phyloP scores from a whole-genome alignment of 1,284 basidiomycete genomes.

The Farysia itapuensis region DNA sequence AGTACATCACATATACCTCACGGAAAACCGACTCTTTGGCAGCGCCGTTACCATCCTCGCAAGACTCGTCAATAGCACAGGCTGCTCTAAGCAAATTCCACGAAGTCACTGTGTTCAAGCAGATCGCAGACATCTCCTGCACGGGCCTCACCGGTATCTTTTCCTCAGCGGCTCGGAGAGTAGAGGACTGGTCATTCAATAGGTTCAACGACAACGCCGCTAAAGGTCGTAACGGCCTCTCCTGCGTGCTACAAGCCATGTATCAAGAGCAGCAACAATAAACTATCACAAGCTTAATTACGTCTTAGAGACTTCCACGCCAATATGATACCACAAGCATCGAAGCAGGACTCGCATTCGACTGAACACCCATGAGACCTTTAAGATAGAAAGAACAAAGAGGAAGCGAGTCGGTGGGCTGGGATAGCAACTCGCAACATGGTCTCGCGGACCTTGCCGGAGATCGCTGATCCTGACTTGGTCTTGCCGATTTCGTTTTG shows the following conservation, averaged over 20 bases:
- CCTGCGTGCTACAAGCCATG: constrained; percentile 30
- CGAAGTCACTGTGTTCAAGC: constrained; percentile 64
- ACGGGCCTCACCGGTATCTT: constrained; percentile 26
- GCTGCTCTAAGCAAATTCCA: constrained; percentile 83
- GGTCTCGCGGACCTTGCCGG: no score
- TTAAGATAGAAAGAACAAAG: no score
- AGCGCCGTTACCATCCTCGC: neutral
- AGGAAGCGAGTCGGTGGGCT: no score
- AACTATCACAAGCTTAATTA: no score
- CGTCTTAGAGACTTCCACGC: no score
- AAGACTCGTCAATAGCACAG: constrained; percentile 69
- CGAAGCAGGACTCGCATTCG: no score
- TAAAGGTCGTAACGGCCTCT: constrained; percentile 35
- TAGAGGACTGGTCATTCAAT: constrained; percentile 42
- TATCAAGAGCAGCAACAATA: constrained; percentile 2
- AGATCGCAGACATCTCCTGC: constrained; percentile 36
- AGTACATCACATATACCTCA: constrained; percentile 83
- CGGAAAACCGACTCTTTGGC: constrained; percentile 47
- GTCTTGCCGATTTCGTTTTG: no score
- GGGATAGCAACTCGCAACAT: no score
- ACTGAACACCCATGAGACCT: no score
- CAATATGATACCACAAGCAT: no score
- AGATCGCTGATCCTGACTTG: no score
- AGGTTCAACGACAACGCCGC: constrained; percentile 45
- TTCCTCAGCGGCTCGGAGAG: constrained; percentile 29